Base-by-base conservation (phyloP, 345 rosid genomes). In the Trapa bicornis region DNA sequence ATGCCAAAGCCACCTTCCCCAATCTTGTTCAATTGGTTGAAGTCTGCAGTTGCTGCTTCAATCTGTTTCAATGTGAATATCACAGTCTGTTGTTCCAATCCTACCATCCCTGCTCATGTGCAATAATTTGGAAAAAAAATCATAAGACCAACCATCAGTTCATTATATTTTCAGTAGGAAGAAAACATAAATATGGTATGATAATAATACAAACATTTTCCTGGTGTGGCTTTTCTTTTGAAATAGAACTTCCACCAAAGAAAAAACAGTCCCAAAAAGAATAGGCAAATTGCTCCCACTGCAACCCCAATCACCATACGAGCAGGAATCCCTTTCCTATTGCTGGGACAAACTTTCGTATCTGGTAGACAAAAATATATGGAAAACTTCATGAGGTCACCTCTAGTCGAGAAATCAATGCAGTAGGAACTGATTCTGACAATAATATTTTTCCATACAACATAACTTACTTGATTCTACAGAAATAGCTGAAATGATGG, bases 1-100 rank as follows among this genome's bases (percentile, higher is more conserved):
- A 80, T 37, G 37, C 85, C 85, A 66, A 82, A 82, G 64, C 85
- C 85, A 12, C 85, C 85, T 74, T 82, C 81, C 54, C 85, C 83
- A 37, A 82, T 37, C 74, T 79, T 82, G 67, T 82, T 79, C 65
- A 69, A 72, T 36, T 68, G 16, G 47, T 72, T 65, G 16, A 82
- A 82, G 75, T 77, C 68, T 50, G 75, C 53, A 14, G 83, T 82
- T 4, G 86, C 83, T 47, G 74, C 81, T 78, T 70, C 74, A 61
- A 79, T 80, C 71, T 75, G 83, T 72, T 58, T 77, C 39, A 73
- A 75, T 65, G 86, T 70, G 52, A 79, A 79, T 38, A 58, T 64
- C 11, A 81, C 81, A 0, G 81, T 73, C 39, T 75, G 81, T 66
- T 75, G 78, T 65, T 79, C 80, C 43, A 75, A 29, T 33, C 71